phyloP scores from a whole-genome alignment of 2,329 filamentous ascomycete genomes.

The Davidsoniella virescens region DNA sequence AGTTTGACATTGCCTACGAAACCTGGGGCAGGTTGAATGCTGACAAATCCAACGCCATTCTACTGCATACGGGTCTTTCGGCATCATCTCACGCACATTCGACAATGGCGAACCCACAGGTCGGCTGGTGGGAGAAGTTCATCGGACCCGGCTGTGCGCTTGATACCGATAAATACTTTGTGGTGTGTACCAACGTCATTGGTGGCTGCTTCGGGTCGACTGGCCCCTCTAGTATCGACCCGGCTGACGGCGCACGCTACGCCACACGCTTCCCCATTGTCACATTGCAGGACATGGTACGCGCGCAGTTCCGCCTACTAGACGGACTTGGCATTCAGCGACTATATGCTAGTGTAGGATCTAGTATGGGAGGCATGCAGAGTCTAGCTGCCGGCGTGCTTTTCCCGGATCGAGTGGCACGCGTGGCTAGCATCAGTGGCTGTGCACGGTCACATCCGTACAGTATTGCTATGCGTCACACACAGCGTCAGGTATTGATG shows the following conservation, averaged over 20 bases:
- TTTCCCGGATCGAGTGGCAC: conserved; percentile 66
- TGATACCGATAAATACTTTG: conserved; percentile 79
- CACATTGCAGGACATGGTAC: conserved; percentile 94
- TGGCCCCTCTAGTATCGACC: conserved; percentile 75
- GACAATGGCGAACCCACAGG: conserved; percentile 68
- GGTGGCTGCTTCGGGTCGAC: conserved; percentile 94
- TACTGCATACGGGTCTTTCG: conserved; percentile 85
- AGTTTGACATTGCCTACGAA: conserved; percentile 86
- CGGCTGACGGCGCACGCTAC: conserved; percentile 73
- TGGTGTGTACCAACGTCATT: conserved; percentile 93
- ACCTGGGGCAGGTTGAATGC: conserved; percentile 73
- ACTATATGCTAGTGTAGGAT: conserved; percentile 83
- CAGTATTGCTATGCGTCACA: conserved; percentile 96
- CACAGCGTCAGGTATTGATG: conserved; percentile 94
- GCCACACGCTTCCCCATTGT: conserved; percentile 91
- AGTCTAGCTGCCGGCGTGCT: conserved; percentile 73
- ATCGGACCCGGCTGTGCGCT: conserved; percentile 75
- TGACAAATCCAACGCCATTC: conserved; percentile 72
- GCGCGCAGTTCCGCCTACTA: conserved; percentile 80
- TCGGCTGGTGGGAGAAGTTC: conserved; percentile 98
- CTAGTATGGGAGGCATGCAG: conserved; percentile 98
- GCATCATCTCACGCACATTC: conserved; percentile 96
- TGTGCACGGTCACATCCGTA: conserved; percentile 93
- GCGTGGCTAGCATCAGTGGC: conserved; percentile 77
- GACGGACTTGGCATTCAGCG: conserved; percentile 61